Conservation (phyloP, 495 filamentous ascomycete genomes). For the Hypoxylon lienhwacheense region DNA sequence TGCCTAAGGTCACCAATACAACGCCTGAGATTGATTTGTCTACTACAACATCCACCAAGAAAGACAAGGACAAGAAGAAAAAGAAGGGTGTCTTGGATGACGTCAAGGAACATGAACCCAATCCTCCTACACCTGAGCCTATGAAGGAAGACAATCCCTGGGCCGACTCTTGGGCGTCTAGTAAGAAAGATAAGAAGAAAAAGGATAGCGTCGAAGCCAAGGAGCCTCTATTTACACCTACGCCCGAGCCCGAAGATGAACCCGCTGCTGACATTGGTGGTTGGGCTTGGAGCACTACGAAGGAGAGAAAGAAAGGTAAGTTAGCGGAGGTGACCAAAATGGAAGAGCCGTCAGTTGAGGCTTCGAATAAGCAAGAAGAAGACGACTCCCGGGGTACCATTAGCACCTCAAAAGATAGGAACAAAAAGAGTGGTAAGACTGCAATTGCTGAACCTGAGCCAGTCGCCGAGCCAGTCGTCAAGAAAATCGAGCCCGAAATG, state of each 20-base stretch:
- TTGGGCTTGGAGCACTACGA: constrained; percentile 18
- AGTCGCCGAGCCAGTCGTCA: constrained; percentile 6
- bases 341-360: constrained; percentile 3
- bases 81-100: too few relatives aligned
- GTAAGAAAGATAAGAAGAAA: not conserved
- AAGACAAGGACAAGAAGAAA: constrained; percentile 34
- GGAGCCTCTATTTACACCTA: not conserved
- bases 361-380: constrained; percentile 20
- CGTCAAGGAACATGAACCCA: constrained; percentile 30
- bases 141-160: not conserved
- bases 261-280: constrained; percentile 10
- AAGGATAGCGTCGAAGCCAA: not conserved
- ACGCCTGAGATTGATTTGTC: constrained; percentile 46
- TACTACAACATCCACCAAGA: constrained; percentile 32
- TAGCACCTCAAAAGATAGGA: constrained; percentile 31
- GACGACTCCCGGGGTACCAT: constrained; percentile 26
- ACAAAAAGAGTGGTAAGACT: constrained; percentile 24
- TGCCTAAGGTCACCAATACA: constrained; percentile 34
- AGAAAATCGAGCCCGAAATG: constrained; percentile 26
- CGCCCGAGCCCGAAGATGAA: constrained; percentile 26
- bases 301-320: constrained; percentile 28
- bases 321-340: constrained; percentile 4
- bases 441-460: constrained; percentile 23
- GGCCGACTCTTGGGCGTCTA: not conserved
- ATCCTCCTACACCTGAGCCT: constrained; percentile 20